Base-by-base conservation (phyloP, 352 stramenopile genomes). In the Globisporangium heterothallicum region DNA sequence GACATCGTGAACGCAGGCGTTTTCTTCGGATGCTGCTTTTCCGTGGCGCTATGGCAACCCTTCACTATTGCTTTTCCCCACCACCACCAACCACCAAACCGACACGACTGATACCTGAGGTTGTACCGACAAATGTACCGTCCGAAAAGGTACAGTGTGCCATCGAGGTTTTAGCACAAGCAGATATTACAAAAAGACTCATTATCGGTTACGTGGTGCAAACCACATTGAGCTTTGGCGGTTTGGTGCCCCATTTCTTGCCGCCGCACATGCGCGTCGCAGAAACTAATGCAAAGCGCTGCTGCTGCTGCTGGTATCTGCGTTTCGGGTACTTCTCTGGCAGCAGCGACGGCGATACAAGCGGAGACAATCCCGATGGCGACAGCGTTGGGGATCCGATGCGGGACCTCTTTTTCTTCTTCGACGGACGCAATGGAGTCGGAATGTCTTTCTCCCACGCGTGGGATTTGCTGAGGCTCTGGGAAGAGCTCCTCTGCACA, bases 371-470 rank as follows among this genome's bases (percentile, higher is more conserved):
- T 14, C 56, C 59, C n/a, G 59, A 46, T 9, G 58, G 58, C 9
- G 62, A 66, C 14, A 50, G 10, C 13, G 18, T 41, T 12, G 69
- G 55, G 10, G 69, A 68, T 10, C 70, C 63, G 21, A 80, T 68
- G 0, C 74, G 76, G 7, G 72, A 55, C 22, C 74, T 63, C 54
- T 87, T 87, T 59, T 90, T 90, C 59, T 86, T 86, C 53, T 75
- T 80, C 0, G 49, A 63, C 24, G 68, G 16, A 1, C 74, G 70
- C 10, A 53, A 61, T 18, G 55, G 60, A 16, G 25, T 53, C 10
- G 56, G 42, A 30, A 68, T 42, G 6, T 64, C 69, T 12, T 59
- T 59, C 36, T 77, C 71, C 69, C 71, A 78, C 22, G 55, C 47
- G 26, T 58, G 56, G 29, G 62, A 52, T 42, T 64, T 66, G 44